phyloP scores from a whole-genome alignment of 2,329 filamentous ascomycete species.

The Erysiphe pulchra region DNA sequence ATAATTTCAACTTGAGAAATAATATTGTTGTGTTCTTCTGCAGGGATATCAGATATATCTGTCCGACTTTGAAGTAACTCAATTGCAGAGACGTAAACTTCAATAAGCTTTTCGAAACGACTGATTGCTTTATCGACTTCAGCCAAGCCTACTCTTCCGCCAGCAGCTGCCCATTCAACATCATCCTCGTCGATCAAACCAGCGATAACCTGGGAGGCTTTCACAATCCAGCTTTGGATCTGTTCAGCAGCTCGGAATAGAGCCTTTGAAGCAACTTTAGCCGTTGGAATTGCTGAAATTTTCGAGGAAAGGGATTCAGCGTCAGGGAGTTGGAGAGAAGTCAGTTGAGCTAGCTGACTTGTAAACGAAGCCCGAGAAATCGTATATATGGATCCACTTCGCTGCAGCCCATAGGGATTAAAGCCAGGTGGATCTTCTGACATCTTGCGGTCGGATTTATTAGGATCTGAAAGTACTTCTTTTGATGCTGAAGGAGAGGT shows the following conservation, averaged over 20 bases:
- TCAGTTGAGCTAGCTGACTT: conserved; percentile 77
- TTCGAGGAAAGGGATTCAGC: conserved; percentile 60
- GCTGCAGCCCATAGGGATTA: conserved; percentile 35
- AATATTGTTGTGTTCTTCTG: conserved; percentile 45
- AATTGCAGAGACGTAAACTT: conserved; percentile 83
- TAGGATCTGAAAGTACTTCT: conserved; percentile 20
- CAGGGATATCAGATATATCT: conserved; percentile 48
- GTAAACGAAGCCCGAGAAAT: conserved; percentile 80
- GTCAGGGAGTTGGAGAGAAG: conserved; percentile 69
- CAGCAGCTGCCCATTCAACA: conserved; percentile 84
- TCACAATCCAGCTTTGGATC: conserved; percentile 80
- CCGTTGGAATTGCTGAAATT: conserved; percentile 64
- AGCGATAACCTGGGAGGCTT: conserved; percentile 68
- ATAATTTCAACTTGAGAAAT: conserved; percentile 80
- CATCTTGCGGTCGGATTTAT: conserved; percentile 14
- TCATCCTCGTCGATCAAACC: conserved; percentile 89
- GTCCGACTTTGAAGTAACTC: conserved; percentile 60
- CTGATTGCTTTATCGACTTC: conserved; percentile 50
- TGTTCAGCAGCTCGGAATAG: conserved; percentile 74
- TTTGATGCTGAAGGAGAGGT: conserved; percentile 23
- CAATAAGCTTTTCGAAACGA: conserved; percentile 70
- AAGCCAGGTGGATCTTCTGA: conserved; percentile 26
- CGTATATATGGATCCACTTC: conserved; percentile 76
- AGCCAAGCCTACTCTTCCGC: conserved; percentile 55
- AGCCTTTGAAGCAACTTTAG: conserved; percentile 58